Conservation (phyloP, 257 asterid genomes). For the Ilex asprella region DNA sequence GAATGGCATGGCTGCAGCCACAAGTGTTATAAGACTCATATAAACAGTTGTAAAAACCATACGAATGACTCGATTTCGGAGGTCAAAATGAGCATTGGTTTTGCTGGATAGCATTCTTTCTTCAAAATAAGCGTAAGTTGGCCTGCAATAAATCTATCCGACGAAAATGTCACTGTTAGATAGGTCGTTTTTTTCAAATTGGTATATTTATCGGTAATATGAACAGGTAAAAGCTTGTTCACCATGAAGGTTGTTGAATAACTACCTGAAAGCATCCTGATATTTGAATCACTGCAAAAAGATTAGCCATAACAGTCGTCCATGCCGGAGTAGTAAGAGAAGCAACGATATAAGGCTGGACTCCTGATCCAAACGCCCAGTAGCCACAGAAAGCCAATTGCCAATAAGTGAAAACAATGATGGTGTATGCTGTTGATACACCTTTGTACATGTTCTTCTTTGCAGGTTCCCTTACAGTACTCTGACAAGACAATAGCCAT, state of each 20-base stretch:
- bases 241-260: no score
- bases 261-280: slow-evolving; percentile 58
- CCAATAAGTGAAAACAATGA: slow-evolving; percentile 47
- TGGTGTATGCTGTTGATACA: slow-evolving; percentile 43
- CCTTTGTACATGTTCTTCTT: slow-evolving; percentile 47
- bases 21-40: slow-evolving; percentile 35
- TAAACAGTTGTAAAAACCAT: slow-evolving; percentile 31
- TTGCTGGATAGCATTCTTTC: slow-evolving; percentile 13
- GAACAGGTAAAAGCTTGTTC: no score
- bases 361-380: slow-evolving; percentile 62
- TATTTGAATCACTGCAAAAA: slow-evolving; percentile 53
- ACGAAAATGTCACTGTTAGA: not conserved
- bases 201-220: no score
- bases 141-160: slow-evolving; percentile 51
- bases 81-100: not conserved
- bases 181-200: no score
- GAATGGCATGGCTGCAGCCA: slow-evolving; percentile 51
- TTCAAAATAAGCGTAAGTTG: slow-evolving; percentile 48
- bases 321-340: slow-evolving; percentile 44
- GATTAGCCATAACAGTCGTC: slow-evolving; percentile 49
- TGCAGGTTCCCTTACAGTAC: slow-evolving; percentile 39
- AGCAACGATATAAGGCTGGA: slow-evolving; percentile 50
- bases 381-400: slow-evolving; percentile 50
- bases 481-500: slow-evolving; percentile 21
- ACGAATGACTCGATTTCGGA: slow-evolving; percentile 15